phyloP scores from a whole-genome alignment of 371 early-diverging fungal species.

The Saksenaea vasiformis region DNA sequence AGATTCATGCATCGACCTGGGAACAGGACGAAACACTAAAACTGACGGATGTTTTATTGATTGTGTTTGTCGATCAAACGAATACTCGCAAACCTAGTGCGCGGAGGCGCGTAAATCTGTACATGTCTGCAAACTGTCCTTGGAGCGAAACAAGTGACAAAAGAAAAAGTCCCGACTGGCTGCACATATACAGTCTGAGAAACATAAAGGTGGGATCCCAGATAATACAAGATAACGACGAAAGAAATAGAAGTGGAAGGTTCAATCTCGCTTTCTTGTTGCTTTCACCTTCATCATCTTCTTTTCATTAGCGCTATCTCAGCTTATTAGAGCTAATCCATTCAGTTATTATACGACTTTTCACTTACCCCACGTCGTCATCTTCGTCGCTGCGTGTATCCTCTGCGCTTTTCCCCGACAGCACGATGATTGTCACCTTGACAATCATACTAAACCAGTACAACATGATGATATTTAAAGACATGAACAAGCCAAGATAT shows the following conservation, averaged over 20 bases:
- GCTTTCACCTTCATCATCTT: not conserved
- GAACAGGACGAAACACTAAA: too few relatives aligned
- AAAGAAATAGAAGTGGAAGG: not conserved
- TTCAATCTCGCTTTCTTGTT: not conserved
- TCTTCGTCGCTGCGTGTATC: conserved; percentile 70
- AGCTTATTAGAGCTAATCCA: not conserved
- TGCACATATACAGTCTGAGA: not conserved
- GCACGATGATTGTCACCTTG: conserved; percentile 56
- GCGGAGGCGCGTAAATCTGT: too few relatives aligned
- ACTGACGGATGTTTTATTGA: too few relatives aligned
- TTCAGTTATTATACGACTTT: not conserved
- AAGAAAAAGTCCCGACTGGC: not conserved
- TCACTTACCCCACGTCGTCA: conserved; percentile 10
- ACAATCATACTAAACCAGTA: conserved; percentile 76
- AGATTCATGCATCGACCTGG: too few relatives aligned
- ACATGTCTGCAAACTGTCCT: too few relatives aligned
- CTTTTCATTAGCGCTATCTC: not conserved
- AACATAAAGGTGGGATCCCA: not conserved
- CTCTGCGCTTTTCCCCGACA: conserved; percentile 55
- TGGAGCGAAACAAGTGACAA: not conserved
- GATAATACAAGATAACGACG: not conserved
- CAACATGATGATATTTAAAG: conserved; percentile 62
- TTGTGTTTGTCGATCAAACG: too few relatives aligned
- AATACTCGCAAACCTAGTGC: too few relatives aligned
- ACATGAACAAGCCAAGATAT: conserved; percentile 52